These are phyloP conservation scores for sorghum (Sorghum bicolor) DNA, from an alignment of 176 grass and related monocot genomes.

Conservation along the genomic window DNA sequence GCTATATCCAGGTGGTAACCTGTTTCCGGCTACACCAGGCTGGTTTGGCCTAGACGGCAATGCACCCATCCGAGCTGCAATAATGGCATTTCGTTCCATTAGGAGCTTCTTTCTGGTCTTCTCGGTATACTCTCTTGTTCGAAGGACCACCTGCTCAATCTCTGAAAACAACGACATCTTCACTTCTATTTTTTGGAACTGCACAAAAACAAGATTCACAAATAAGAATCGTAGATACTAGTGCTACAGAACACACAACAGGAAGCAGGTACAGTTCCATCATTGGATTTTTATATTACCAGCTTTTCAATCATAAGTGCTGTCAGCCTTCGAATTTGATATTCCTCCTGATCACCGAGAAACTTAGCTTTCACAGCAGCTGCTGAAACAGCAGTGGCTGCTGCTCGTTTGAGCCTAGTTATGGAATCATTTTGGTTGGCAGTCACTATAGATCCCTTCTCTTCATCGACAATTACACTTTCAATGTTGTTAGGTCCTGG, in stretches of 20 bases:
- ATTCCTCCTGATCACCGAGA: constrained; percentile 86
- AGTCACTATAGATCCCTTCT: constrained; percentile 27
- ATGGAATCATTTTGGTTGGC: constrained; percentile 46
- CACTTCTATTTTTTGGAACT: constrained; percentile 83
- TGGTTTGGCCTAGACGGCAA: constrained; percentile 53
- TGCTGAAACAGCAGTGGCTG: constrained; percentile 75
- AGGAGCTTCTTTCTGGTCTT: constrained; percentile 83
- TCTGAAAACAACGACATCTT: constrained; percentile 77
- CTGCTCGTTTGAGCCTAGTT: constrained; percentile 79
- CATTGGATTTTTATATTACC: constrained; percentile 37
- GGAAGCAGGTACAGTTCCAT: background rate
- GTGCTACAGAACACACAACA: background rate
- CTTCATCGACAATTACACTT: constrained; percentile 30
- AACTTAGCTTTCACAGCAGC: constrained; percentile 87
- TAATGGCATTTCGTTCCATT: constrained; percentile 81
- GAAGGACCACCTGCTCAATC: constrained; percentile 61
- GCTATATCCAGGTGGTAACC: constrained; percentile 61
- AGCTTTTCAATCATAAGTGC: constrained; percentile 86
- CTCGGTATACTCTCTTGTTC: constrained; percentile 79
- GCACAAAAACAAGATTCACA: constrained; percentile 13
- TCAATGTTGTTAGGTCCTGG: constrained; percentile 46
- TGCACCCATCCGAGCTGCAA: constrained; percentile 68
- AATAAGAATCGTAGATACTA: background rate
- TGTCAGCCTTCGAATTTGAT: constrained; percentile 66
- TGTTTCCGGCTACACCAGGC: constrained; percentile 39